Evolutionary conservation across 192 early-diverging fungal genomes (phyloP), one percentile per base, ranked within the genome.

Genomic region (Paraglomus brasilianum): DNA sequence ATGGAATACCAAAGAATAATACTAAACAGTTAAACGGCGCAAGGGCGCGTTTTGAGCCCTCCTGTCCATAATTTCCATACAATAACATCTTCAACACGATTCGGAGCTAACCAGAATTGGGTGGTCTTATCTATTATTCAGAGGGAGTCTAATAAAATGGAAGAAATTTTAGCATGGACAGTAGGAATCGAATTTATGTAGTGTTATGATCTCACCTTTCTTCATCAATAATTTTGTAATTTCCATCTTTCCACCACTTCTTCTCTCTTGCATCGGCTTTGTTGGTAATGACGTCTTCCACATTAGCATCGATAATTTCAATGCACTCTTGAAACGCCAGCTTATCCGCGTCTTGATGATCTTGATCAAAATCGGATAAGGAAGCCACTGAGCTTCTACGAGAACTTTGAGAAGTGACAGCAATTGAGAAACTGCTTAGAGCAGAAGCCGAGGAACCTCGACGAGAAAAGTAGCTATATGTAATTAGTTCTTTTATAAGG

Each of bases 151-250:
- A 55, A 55, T 55, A 55, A 55, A 55, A 8, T 4, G 5, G 19
- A 8, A 2, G 22, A 22, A 55, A 55, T 11, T 55, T 55, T 55
- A 55, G 52, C 5, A 4, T 47, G 38, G 52, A 19, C 38, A 55
- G 52, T 55, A 22, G n/a, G 38, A 55, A 22, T 22, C 22, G 21
- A 11, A 22, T 22, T 55, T 55, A 5, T 55, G n/a, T 9, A 22
- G 52, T 22, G 11, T 8, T 55, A 55, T 17, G 11, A n/a, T 36
- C 52, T 55, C 38, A 55, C 21, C 52, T 55, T 4, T 55, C 10
- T 55, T 55, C 52, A 22, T 55, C 52, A 55, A 55, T 55, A 55
- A 55, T 4, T 55, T 55, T 55, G 52, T 55, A 55, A 56, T 56
- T 38, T 36, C 30, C 22, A 38, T 56, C 53, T 5, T 38, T 38